Evolutionary conservation across 2,329 filamentous ascomycete species (phyloP).

Genomic region (Venturia aucupariae): DNA sequence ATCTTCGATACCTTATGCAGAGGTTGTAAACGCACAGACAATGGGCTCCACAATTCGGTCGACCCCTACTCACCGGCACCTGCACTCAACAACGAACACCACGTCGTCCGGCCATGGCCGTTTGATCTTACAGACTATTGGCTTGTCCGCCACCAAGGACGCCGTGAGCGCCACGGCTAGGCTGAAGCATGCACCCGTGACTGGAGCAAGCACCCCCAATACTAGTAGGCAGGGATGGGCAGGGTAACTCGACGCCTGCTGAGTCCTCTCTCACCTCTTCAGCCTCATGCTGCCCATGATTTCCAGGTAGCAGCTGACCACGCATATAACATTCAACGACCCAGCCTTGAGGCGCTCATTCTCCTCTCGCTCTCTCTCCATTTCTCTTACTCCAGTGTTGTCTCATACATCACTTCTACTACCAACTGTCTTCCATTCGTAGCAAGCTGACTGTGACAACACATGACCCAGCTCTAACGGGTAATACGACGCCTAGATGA

Average conservation of each 20-base stretch:
- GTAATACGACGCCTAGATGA: slow-evolving; percentile 5
- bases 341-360: neutral
- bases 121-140: slow-evolving; percentile 7
- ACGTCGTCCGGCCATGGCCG: neutral
- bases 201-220: neutral
- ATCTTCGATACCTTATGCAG: too few relatives aligned
- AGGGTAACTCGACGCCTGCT: neutral
- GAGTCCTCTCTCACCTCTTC: neutral
- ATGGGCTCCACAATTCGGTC: neutral
- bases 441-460: neutral
- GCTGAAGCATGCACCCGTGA: neutral
- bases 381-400: neutral
- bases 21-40: too few relatives aligned
- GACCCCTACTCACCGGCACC: neutral
- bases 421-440: neutral
- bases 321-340: neutral
- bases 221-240: too few relatives aligned
- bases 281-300: neutral
- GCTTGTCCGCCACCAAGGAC: neutral
- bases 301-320: neutral
- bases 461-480: neutral
- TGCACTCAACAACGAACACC: neutral
- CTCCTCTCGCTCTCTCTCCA: too few relatives aligned
- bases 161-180: neutral
- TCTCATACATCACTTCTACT: neutral